Base-by-base conservation (phyloP, 352 stramenopile genomes). In the Globisporangium solare region DNA sequence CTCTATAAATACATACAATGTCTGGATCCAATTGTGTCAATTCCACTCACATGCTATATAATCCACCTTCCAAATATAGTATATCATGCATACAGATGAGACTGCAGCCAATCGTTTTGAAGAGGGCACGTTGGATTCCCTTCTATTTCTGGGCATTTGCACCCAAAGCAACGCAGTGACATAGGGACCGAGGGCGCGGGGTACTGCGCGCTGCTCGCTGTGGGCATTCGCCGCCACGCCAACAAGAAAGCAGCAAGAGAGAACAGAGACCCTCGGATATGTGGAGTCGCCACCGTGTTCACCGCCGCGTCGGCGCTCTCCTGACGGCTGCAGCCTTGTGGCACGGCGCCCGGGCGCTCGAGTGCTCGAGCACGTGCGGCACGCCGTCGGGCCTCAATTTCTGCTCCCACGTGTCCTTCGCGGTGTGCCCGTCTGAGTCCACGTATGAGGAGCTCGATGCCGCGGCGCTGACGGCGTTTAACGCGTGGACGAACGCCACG, bases 381-480 rank as follows among this genome's bases (percentile, higher is more conserved):
- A 92, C 74, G 20, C 83, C 83, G 12, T 83, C 81, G 0, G 74
- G 70, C 1, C 74, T 92, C 51, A 64, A 70, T 20, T 94, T 94
- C 55, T 94, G 83, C 71, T 87, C 79, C 18, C 73, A 92, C 57
- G 76, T 94, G n/a, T 79, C 69, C 12, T 94, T 89, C 60, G 60
- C 78, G 0, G 79, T 89, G 22, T 94, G 83, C 43, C 61, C 68
- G 12, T 64, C 64, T 20, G 72, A 90, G 32, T 64, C 66, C 18
- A 83, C 76, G 17, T 94, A 79, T 56, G 71, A 85, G 17, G 73
- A 85, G 37, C 70, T 88, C 21, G 83, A 94, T 43, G 41, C 56
- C 15, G 56, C 60, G 6, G 80, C 83, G 10, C 49, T 60, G 17
- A 51, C 51, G 31, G 66, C 72, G 6, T 90, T 80, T 63, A 64